Evolutionary conservation across 176 grass and related monocot species (phyloP).

Genomic region (Eragrostis curvula): DNA sequence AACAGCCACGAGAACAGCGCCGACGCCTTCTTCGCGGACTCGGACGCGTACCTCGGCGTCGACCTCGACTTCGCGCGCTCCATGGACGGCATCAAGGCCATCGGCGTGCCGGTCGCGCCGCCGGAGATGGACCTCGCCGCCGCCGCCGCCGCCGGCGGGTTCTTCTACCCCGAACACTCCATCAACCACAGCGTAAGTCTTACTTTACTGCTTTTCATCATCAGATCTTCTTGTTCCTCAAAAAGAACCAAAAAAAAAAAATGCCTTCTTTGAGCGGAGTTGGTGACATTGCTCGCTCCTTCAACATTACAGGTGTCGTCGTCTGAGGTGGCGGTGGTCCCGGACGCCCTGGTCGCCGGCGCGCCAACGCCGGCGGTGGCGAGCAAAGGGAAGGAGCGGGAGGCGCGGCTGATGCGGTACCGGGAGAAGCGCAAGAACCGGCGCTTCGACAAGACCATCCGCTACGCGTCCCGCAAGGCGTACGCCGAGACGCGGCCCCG

Average conservation of each 20-base stretch:
- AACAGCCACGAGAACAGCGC: conserved; percentile 30
- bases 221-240: neutral
- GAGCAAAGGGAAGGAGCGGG: conserved; percentile 57
- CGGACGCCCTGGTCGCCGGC: conserved; percentile 41
- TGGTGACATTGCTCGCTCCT: neutral
- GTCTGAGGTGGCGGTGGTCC: conserved; percentile 53
- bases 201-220: neutral
- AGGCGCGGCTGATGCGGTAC: conserved; percentile 89
- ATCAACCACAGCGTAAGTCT: conserved; percentile 52
- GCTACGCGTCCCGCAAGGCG: conserved; percentile 87
- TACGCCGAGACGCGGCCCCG: conserved; percentile 86
- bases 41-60: conserved; percentile 47
- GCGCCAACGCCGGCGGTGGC: neutral
- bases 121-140: conserved; percentile 35
- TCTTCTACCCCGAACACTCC: conserved; percentile 49
- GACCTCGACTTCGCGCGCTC: conserved; percentile 50
- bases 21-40: conserved; percentile 39
- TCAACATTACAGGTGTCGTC: conserved; percentile 44
- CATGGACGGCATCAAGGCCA: conserved; percentile 56
- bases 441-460: conserved; percentile 82
- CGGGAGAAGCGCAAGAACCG: conserved; percentile 86
- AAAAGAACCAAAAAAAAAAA: neutral
- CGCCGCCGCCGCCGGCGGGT: neutral
- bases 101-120: conserved; percentile 45
- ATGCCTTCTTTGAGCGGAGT: neutral